A percentile compares a stretch with the other conserved stretches of the same genome.
Conservation (phyloP, 495 filamentous ascomycete genomes). For the Penicillium pulvis region DNA sequence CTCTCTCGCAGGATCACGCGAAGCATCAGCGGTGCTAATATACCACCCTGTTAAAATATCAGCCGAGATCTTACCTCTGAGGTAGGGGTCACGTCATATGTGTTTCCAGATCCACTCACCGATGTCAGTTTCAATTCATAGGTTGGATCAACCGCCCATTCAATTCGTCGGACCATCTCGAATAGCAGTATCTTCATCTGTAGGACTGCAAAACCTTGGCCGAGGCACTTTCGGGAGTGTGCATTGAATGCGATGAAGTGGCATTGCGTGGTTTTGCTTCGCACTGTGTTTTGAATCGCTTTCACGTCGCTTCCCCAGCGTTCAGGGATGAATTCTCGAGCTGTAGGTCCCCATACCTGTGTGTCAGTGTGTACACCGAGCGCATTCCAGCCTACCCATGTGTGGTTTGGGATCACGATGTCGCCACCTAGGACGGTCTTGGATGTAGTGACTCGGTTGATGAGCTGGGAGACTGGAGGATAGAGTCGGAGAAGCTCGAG, state of each 20-base stretch:
- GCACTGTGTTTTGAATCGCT: constrained; percentile 29
- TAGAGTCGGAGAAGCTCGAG: constrained; percentile 44
- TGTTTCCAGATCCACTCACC: constrained; percentile 2
- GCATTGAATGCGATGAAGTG: constrained; percentile 42
- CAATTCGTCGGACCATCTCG: constrained; percentile 30
- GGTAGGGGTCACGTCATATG: neutral
- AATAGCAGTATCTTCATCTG: constrained; percentile 37
- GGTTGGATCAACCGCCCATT: constrained; percentile 32
- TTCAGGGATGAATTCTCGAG: constrained; percentile 34
- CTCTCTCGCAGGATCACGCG: constrained; percentile 1
- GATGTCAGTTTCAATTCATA: constrained; percentile 32
- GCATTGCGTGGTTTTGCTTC: constrained; percentile 32
- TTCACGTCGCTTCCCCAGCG: constrained; percentile 39
- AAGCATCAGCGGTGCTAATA: constrained; percentile 8
- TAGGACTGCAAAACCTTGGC: constrained; percentile 37
- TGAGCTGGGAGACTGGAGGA: constrained; percentile 40
- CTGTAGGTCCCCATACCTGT: constrained; percentile 31
- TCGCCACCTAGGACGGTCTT: constrained; percentile 25
- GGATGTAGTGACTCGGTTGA: constrained; percentile 31
- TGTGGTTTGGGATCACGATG: constrained; percentile 32
- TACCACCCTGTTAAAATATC: constrained; percentile 3
- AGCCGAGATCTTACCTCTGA: constrained; percentile 4
- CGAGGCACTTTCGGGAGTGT: constrained; percentile 38
- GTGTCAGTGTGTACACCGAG: constrained; percentile 35
- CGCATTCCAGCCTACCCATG: constrained; percentile 41